Percentiles rank a stretch among this genome's conserved stretches.
phyloP scores from a whole-genome alignment of 441 rosid genomes.

The Jatropha multifida region DNA sequence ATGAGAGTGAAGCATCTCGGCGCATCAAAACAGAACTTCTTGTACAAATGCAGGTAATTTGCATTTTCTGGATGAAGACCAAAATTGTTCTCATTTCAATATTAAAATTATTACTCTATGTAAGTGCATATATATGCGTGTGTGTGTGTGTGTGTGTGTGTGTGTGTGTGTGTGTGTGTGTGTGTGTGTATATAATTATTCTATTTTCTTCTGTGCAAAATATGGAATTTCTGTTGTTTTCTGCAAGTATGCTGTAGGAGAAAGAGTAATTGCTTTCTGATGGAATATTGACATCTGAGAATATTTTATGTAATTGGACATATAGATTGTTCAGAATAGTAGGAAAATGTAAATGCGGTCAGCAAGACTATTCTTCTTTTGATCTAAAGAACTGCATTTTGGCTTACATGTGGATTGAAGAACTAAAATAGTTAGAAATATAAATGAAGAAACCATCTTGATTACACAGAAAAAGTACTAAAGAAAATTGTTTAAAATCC shows the following conservation, averaged over 20 bases:
- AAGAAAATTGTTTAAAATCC: background rate
- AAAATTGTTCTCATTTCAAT: background rate
- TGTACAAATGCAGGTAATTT: slow-evolving; percentile 91
- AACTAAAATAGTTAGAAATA: background rate
- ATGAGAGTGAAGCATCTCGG: slow-evolving; percentile 94
- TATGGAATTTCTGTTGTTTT: background rate
- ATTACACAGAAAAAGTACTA: background rate
- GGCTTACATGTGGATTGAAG: background rate
- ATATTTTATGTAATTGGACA: background rate
- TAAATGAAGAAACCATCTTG: background rate
- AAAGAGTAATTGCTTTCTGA: background rate
- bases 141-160: too few species aligned
- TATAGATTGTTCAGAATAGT: background rate
- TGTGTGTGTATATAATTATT: background rate
- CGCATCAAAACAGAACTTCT: slow-evolving; percentile 97
- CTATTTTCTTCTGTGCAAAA: background rate
- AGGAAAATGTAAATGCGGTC: background rate
- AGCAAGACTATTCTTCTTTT: background rate
- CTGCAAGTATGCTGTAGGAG: background rate
- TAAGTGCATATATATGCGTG: background rate
- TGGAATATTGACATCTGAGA: background rate
- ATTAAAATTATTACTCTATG: background rate
- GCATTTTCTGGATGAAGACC: background rate
- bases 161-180: too few species aligned
- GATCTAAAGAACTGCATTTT: background rate